These are phyloP conservation scores for Schizophyllum amplum DNA, from an alignment of 1,284 basidiomycete genomes.

Conservation along the genomic window DNA sequence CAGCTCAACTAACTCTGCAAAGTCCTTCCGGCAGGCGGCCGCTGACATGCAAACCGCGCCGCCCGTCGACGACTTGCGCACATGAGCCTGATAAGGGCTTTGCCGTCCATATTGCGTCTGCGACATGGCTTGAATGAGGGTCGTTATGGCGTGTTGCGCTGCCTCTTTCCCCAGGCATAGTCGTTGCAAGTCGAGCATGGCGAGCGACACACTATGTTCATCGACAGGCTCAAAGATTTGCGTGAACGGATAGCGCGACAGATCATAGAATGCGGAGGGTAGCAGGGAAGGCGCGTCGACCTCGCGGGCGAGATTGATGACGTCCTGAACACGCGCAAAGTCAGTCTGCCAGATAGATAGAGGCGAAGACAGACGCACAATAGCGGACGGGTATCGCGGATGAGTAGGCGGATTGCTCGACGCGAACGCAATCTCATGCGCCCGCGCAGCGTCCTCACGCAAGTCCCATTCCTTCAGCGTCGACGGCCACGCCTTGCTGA, in stretches of 20 bases:
- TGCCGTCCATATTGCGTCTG: constrained; percentile 34
- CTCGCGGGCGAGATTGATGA: constrained; percentile 64
- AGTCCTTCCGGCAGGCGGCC: constrained; percentile 65
- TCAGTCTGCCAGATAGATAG: constrained; percentile 1
- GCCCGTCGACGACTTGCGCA: constrained; percentile 25
- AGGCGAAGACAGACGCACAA: constrained; percentile 31
- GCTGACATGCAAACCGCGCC: constrained; percentile 42
- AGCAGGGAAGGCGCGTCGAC: constrained; percentile 52
- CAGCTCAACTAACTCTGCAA: constrained; percentile 67
- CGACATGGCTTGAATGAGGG: constrained; percentile 62
- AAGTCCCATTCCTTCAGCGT: constrained; percentile 63
- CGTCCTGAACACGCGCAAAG: constrained; percentile 27
- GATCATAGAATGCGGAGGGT: constrained; percentile 66
- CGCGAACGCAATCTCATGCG: constrained; percentile 27
- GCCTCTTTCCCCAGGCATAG: constrained; percentile 66
- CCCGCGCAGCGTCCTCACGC: constrained; percentile 51
- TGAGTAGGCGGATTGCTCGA: not conserved
- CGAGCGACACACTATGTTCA: constrained; percentile 34
- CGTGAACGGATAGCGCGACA: constrained; percentile 56
- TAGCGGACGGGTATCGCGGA: constrained; percentile 50
- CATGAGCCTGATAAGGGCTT: constrained; percentile 23
- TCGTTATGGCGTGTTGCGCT: constrained; percentile 54
- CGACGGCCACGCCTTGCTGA: constrained; percentile 52
- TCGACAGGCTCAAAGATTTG: constrained; percentile 67
- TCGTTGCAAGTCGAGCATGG: constrained; percentile 45